These are phyloP conservation scores for Arthrobotrys sphaeroides DNA, from an alignment of 2,329 filamentous ascomycete genomes.

Conservation along the genomic window DNA sequence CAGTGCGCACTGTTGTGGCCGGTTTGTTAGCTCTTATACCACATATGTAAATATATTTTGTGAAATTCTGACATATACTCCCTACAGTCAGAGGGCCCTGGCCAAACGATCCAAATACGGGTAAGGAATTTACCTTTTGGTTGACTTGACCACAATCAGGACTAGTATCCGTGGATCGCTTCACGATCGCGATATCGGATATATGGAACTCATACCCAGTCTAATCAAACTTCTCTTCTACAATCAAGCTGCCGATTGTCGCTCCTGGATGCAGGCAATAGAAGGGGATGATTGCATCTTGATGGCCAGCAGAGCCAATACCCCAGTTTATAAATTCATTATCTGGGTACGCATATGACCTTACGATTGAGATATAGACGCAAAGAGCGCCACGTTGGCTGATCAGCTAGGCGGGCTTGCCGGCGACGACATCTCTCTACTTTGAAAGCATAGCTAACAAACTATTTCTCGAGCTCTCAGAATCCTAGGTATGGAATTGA, in stretches of 20 bases:
- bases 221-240: not conserved
- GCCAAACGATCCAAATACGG: conserved; percentile 8
- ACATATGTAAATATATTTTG: not conserved
- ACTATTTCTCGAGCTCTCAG: not conserved
- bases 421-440: too few relatives aligned
- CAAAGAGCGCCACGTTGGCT: too few relatives aligned
- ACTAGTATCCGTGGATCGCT: too few relatives aligned
- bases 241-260: not conserved
- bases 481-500: conserved; percentile 2
- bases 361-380: too few relatives aligned
- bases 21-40: not conserved
- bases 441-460: too few relatives aligned
- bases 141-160: too few relatives aligned
- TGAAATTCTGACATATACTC: not conserved
- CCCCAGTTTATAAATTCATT: too few relatives aligned
- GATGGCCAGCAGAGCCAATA: too few relatives aligned
- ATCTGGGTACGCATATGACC: too few relatives aligned
- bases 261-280: conserved; percentile 1
- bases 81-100: not conserved
- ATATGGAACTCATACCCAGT: not conserved
- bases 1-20: not conserved
- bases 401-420: too few relatives aligned
- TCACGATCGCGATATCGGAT: too few relatives aligned
- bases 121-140: not conserved
- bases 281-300: too few relatives aligned